These are phyloP conservation scores for Mycena belliarum DNA, from an alignment of 768 basidiomycete species.

Conservation along the genomic window DNA sequence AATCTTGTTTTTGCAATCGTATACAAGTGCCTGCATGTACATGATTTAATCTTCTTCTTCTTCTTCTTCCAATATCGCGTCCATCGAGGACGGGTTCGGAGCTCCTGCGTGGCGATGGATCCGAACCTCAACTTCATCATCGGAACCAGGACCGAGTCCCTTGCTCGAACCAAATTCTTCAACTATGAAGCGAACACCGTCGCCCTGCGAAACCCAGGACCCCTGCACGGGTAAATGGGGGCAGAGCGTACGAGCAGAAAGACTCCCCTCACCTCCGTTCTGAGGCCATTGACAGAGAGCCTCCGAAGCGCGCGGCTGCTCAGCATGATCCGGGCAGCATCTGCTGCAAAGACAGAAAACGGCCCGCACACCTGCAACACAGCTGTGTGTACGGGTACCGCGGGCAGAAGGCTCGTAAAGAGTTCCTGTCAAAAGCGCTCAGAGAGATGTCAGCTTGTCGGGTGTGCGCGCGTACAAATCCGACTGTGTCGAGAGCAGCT, in stretches of 20 bases:
- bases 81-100: constrained; percentile 1
- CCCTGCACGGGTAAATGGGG: background rate
- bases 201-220: constrained; percentile 8
- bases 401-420: constrained; percentile 26
- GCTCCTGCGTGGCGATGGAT: no score
- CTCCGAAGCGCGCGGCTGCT: constrained; percentile 30
- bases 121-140: background rate
- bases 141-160: background rate
- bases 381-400: constrained; percentile 33
- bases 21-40: no score
- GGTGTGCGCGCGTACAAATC: background rate
- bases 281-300: constrained; percentile 32
- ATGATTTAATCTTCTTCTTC: background rate
- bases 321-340: constrained; percentile 27
- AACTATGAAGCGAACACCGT: constrained; percentile 6
- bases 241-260: background rate
- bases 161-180: background rate
- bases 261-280: constrained; percentile 33
- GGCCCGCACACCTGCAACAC: constrained; percentile 34
- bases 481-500: constrained; percentile 30
- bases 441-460: no score
- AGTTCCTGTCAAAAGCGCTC: constrained; percentile 20
- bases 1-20: background rate
- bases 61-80: constrained; percentile 11
- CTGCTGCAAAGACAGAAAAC: constrained; percentile 23